Conservation (phyloP, 192 early-diverging fungal species). For the Globomyces pollinis-pini region DNA sequence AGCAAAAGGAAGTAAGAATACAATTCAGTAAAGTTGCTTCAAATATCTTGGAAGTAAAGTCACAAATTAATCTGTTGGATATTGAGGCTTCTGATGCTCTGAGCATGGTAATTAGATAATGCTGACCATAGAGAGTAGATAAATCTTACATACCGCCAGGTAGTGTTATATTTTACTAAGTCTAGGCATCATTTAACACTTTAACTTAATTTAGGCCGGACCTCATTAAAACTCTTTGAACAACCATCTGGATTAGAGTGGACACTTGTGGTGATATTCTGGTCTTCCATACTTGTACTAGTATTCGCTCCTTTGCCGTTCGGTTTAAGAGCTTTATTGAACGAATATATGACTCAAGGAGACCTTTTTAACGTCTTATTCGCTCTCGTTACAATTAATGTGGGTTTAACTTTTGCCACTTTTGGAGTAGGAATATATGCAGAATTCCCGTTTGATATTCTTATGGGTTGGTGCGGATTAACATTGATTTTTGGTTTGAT, state of each 20-base stretch:
- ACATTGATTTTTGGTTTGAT: constrained; percentile 6
- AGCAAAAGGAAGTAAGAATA: constrained; percentile 3
- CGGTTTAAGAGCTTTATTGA: background rate
- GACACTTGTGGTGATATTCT: background rate
- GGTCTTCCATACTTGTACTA: background rate
- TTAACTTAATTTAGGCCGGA: too few species aligned
- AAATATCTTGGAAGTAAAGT: background rate
- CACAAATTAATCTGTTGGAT: background rate
- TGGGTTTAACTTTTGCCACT: background rate
- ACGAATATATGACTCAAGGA: background rate
- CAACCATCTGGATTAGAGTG: background rate
- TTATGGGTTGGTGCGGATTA: background rate
- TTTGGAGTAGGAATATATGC: background rate
- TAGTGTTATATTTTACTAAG: too few species aligned
- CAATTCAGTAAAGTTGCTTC: background rate
- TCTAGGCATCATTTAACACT: too few species aligned
- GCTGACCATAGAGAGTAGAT: background rate
- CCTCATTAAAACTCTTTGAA: background rate
- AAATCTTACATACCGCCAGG: constrained; percentile 9
- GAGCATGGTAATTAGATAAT: background rate
- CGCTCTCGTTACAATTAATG: background rate
- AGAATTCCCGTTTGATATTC: constrained; percentile 5
- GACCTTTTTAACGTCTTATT: background rate
- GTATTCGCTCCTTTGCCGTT: background rate
- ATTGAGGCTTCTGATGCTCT: background rate